A percentile compares a stretch with the other conserved stretches of the same genome.
These are phyloP conservation scores for Pythium volutum DNA, from an alignment of 352 stramenopile genomes.

Conservation along the genomic window DNA sequence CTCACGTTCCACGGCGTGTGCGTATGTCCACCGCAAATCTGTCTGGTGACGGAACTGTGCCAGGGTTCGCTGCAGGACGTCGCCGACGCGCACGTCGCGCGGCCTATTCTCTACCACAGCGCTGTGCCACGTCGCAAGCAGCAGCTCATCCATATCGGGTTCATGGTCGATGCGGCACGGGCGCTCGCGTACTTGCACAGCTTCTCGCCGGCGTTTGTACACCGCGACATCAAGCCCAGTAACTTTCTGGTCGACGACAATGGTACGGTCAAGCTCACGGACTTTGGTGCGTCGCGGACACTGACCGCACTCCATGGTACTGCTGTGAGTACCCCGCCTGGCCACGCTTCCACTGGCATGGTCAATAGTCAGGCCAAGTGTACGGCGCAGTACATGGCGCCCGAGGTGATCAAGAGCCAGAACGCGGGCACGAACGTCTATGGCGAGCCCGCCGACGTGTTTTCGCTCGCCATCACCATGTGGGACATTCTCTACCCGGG, in stretches of 20 bases:
- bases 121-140: constrained; percentile 22
- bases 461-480: constrained; percentile 43
- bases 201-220: constrained; percentile 51
- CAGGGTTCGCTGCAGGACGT: constrained; percentile 34
- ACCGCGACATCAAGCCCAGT: constrained; percentile 50
- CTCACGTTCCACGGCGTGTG: constrained; percentile 48
- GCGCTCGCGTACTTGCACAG: constrained; percentile 52
- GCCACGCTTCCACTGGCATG: too few species aligned
- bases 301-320: not conserved
- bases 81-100: not conserved
- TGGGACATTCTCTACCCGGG: constrained; percentile 49
- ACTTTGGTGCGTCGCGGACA: constrained; percentile 52
- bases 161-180: constrained; percentile 43
- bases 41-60: constrained; percentile 49
- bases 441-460: constrained; percentile 46
- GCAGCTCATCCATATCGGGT: constrained; percentile 30
- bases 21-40: constrained; percentile 50
- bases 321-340: too few species aligned
- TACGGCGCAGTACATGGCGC: constrained; percentile 43
- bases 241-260: constrained; percentile 57
- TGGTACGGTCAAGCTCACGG: constrained; percentile 46
- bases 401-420: constrained; percentile 41
- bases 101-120: not conserved
- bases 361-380: constrained; percentile 38
- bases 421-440: constrained; percentile 28